Evolutionary conservation across 768 basidiomycete species (phyloP), one percentile per base, ranked within the genome.

Genomic region (Candolleomyces aberdarensis): DNA sequence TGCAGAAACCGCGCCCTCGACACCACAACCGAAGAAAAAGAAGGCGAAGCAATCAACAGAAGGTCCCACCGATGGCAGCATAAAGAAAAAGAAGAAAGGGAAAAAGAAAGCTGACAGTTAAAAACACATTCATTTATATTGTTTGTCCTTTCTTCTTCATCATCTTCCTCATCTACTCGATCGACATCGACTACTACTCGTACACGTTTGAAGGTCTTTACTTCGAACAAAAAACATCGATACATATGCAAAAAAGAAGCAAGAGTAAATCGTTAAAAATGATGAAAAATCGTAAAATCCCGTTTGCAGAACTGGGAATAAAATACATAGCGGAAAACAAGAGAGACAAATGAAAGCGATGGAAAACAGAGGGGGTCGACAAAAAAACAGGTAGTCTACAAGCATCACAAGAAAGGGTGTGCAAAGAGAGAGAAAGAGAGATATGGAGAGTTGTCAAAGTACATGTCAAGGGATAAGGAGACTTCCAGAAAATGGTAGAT

Each of bases 1-100:
- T 14, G 52, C 61, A 36, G 48, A 57, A 43, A 44, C 57, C 41
- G 22, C 53, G 19, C 20, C 54, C 15, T 46, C 58, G 19, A 56
- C 58, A 58, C 41, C 62, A 31, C 41, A 48, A 54, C 57, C 60
- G 14, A 63, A 61, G 17, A 22, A 56, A 53, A 67, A 70, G 46
- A 67, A 66, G 59, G 15, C 32, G 26, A 39, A 36, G 14, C 14
- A 46, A 47, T 55, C 57, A 7, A 36, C 11, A 36, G 36, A 36
- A 36, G 36, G 36, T 7, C 6, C 36, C 36, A 36, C 17, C 26
- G 52, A 15, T 46, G 22, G 31, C 10, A 65, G 70, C 48, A 20
- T 65, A n/a, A 74, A 75, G 63, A 75, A 74, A 59, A 74, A 75
- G 69, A 75, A 73, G 64, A 77, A 74, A 61, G 62, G 64, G 49